phyloP scores from a whole-genome alignment of 805 yeast species.

The Millerago galiae region DNA sequence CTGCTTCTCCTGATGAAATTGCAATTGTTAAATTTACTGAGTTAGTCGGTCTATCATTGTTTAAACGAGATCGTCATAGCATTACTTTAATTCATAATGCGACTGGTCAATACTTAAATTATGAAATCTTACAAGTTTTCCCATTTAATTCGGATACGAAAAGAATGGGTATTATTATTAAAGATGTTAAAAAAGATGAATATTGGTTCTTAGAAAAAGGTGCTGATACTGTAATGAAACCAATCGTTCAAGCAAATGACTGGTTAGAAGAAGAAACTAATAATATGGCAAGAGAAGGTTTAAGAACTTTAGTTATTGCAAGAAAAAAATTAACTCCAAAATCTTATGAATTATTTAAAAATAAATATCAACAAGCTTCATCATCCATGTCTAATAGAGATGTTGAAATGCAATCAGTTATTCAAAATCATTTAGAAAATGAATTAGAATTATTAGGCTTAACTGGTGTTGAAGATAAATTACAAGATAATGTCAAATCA shows the following conservation, averaged over 20 bases:
- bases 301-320: conserved; percentile 92
- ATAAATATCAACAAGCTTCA: conserved; percentile 65
- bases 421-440: conserved; percentile 65
- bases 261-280: conserved; percentile 98
- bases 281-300: conserved; percentile 97
- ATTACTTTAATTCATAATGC: conserved; percentile 62
- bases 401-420: conserved; percentile 57
- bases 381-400: conserved; percentile 80
- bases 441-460: conserved; percentile 83
- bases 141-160: conserved; percentile 96
- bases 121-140: conserved; percentile 72
- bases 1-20: conserved; percentile 97
- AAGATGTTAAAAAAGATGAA: conserved; percentile 57
- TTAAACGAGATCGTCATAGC: conserved; percentile 74
- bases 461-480: conserved; percentile 95
- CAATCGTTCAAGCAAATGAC: conserved; percentile 77
- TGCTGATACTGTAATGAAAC: conserved; percentile 91
- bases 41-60: conserved; percentile 71
- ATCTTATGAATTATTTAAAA: conserved; percentile 55
- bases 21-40: conserved; percentile 95
- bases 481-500: conserved; percentile 86
- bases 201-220: conserved; percentile 88
- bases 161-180: conserved; percentile 88
- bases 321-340: conserved; percentile 58
- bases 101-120: conserved; percentile 44